Evolutionary conservation across 768 basidiomycete genomes (phyloP).

Genomic region (Russula griseocarnosa): DNA sequence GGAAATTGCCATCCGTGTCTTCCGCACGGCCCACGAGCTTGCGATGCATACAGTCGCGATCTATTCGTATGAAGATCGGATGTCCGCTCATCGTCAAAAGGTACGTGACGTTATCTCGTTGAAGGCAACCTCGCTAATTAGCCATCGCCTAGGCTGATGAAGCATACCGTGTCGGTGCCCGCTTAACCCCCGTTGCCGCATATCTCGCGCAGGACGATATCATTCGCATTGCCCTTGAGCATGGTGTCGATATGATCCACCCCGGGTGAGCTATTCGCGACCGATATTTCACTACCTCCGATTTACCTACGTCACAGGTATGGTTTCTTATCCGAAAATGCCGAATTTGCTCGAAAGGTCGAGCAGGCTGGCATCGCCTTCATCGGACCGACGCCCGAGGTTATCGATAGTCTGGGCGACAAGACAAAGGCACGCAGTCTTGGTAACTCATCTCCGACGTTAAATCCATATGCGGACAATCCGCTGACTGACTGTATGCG

Average conservation of each 20-base stretch:
- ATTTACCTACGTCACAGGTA: slow-evolving; percentile 51
- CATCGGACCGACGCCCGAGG: slow-evolving; percentile 91
- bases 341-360: slow-evolving; percentile 94
- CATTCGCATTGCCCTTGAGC: slow-evolving; percentile 92
- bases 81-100: slow-evolving; percentile 98
- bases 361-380: slow-evolving; percentile 97
- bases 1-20: slow-evolving; percentile 99
- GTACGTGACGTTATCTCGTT: slow-evolving; percentile 37
- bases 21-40: slow-evolving; percentile 96
- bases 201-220: slow-evolving; percentile 98
- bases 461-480: slow-evolving; percentile 16
- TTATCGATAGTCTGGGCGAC: slow-evolving; percentile 96
- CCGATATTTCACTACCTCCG: neutral
- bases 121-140: neutral
- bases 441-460: slow-evolving; percentile 44
- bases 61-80: slow-evolving; percentile 94
- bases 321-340: slow-evolving; percentile 97
- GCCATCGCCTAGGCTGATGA: slow-evolving; percentile 73
- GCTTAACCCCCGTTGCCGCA: slow-evolving; percentile 91
- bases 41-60: slow-evolving; percentile 99
- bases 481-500: slow-evolving; percentile 10
- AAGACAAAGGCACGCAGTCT: slow-evolving; percentile 96
- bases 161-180: slow-evolving; percentile 96
- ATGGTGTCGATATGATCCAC: slow-evolving; percentile 99
- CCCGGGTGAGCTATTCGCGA: slow-evolving; percentile 61